Conservation (phyloP, 2,329 filamentous ascomycete species). For the Apiospora pterosperma region DNA sequence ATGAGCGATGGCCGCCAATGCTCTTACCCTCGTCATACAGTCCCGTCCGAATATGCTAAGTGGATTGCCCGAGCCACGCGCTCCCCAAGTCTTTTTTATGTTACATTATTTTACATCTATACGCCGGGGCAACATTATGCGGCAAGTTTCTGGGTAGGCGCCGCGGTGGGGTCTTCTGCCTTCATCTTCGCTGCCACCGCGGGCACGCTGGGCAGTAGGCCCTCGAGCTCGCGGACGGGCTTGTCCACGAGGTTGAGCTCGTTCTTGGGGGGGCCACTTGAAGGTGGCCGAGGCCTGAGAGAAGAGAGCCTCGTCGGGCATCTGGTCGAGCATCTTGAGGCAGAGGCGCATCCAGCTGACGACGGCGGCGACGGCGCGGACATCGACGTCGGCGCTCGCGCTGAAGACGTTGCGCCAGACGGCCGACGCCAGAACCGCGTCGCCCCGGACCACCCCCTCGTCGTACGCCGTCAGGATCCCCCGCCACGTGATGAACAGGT, state of each 20-base stretch:
- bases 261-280: slow-evolving; percentile 34
- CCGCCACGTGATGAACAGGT: slow-evolving; percentile 91
- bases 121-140: slow-evolving; percentile 9
- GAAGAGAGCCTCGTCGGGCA: slow-evolving; percentile 40
- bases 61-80: neutral
- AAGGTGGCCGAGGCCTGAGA: slow-evolving; percentile 34
- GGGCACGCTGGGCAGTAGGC: slow-evolving; percentile 21
- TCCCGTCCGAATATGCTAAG: neutral
- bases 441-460: slow-evolving; percentile 73
- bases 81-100: neutral
- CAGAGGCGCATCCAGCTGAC: slow-evolving; percentile 54
- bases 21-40: neutral
- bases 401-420: slow-evolving; percentile 95
- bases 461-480: slow-evolving; percentile 82
- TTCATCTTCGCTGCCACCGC: neutral
- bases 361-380: slow-evolving; percentile 47
- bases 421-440: slow-evolving; percentile 74
- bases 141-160: neutral
- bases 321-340: slow-evolving; percentile 45
- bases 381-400: slow-evolving; percentile 51
- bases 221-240: slow-evolving; percentile 36
- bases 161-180: neutral
- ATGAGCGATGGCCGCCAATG: neutral
- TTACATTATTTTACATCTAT: neutral
- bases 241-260: slow-evolving; percentile 37